phyloP scores from a whole-genome alignment of 768 basidiomycete species.

The Dacryopinax primogenitus region DNA sequence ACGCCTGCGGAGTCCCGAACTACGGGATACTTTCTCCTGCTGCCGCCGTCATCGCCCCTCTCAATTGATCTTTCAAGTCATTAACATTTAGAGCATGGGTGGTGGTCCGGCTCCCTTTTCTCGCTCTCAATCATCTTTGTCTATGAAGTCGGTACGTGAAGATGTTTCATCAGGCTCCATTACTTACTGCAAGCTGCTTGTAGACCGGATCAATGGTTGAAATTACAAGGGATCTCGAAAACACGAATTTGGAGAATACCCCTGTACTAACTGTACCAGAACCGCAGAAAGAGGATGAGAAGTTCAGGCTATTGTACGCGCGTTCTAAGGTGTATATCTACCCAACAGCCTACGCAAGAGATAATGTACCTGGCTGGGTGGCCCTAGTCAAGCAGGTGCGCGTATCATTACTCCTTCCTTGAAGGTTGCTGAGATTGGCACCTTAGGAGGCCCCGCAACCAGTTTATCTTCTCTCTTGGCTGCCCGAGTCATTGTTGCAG shows the following conservation, averaged over 20 bases:
- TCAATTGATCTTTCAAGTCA: no score
- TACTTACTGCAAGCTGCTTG: not conserved
- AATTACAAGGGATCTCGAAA: conserved; percentile 40
- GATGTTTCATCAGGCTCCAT: not conserved
- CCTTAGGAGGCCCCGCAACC: conserved; percentile 60
- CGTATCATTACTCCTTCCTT: conserved; percentile 14
- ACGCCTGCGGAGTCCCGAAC: not conserved
- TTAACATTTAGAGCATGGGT: not conserved
- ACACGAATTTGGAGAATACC: conserved; percentile 17
- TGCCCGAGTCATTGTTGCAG: conserved; percentile 72
- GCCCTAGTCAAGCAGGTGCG: conserved; percentile 78
- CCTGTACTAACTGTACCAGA: conserved; percentile 21
- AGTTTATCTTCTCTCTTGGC: conserved; percentile 78
- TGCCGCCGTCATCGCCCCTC: no score
- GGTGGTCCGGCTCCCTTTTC: not conserved
- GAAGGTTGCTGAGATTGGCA: conserved; percentile 6
- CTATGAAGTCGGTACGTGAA: not conserved
- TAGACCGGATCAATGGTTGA: conserved; percentile 59
- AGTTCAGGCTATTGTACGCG: conserved; percentile 63
- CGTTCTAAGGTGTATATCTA: conserved; percentile 95
- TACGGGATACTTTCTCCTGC: not conserved
- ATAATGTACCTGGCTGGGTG: conserved; percentile 90
- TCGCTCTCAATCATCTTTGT: not conserved
- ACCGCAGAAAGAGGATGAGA: conserved; percentile 39
- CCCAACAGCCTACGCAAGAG: conserved; percentile 79